phyloP scores from a whole-genome alignment of 768 basidiomycete genomes.

The Mycena vitilis region DNA sequence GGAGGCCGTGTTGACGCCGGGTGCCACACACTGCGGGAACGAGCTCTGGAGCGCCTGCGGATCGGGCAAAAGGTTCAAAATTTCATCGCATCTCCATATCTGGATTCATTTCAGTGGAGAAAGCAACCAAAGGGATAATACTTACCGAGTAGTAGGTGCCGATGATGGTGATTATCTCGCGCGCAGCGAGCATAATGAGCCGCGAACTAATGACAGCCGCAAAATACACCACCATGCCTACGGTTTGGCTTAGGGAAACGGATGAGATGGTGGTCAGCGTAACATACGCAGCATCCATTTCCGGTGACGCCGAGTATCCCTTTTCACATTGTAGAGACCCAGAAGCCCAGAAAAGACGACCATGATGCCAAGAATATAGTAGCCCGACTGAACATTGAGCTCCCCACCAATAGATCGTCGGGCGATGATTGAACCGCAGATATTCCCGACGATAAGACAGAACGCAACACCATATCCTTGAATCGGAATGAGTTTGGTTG shows the following conservation, averaged over 20 bases:
- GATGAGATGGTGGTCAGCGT: neutral
- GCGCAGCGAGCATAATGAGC: conserved; percentile 34
- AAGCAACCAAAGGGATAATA: neutral
- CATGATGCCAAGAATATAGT: conserved; percentile 39
- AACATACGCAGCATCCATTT: conserved; percentile 46
- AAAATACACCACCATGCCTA: conserved; percentile 41
- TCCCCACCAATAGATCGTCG: conserved; percentile 41
- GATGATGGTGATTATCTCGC: conserved; percentile 37
- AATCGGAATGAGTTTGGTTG: neutral
- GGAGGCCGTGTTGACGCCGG: conserved; percentile 22
- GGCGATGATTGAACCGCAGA: conserved; percentile 37
- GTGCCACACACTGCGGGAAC: conserved; percentile 39
- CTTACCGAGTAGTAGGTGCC: conserved; percentile 42
- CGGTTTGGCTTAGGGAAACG: neutral
- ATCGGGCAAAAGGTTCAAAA: conserved; percentile 35
- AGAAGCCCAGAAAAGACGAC: conserved; percentile 33
- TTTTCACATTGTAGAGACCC: conserved; percentile 40
- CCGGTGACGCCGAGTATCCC: conserved; percentile 40
- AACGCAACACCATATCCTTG: conserved; percentile 37
- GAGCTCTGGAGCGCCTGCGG: neutral
- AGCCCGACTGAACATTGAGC: conserved; percentile 41
- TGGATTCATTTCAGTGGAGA: neutral
- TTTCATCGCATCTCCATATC: conserved; percentile 44
- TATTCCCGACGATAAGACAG: conserved; percentile 37
- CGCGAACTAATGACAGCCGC: conserved; percentile 35